Percentiles rank a stretch among this genome's conserved stretches.
Evolutionary conservation across 306 rosid genomes (phyloP).

Genomic region (Fragaria vesca): DNA sequence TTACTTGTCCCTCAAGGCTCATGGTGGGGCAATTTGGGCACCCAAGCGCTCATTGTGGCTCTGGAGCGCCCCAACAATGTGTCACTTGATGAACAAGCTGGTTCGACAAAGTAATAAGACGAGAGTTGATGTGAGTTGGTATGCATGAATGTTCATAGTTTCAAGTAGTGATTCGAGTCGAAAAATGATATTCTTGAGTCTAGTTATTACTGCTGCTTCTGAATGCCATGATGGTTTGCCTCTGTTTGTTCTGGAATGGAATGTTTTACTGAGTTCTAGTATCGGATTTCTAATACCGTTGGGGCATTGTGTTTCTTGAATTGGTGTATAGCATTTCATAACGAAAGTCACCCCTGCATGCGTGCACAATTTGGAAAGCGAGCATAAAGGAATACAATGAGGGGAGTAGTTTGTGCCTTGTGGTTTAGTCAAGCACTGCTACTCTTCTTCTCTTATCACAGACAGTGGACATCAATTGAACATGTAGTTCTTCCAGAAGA

Average conservation of each 20-base stretch:
- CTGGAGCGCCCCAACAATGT: constrained; percentile 79
- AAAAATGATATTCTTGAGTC: too few species aligned
- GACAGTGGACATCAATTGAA: neutral
- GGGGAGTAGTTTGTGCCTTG: neutral
- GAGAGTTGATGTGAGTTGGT: neutral
- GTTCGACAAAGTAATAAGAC: neutral
- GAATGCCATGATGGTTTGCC: too few species aligned
- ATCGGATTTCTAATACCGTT: neutral
- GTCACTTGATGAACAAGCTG: constrained; percentile 33
- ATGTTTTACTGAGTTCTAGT: neutral
- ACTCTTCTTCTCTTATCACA: neutral
- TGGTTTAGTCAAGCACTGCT: neutral
- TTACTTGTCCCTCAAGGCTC: constrained; percentile 70
- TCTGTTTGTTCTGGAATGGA: neutral
- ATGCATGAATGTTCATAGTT: neutral
- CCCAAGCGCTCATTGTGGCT: constrained; percentile 66
- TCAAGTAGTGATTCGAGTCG: neutral
- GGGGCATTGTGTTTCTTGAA: neutral
- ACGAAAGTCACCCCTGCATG: too few species aligned
- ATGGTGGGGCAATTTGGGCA: constrained; percentile 82
- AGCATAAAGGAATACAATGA: neutral
- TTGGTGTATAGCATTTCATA: too few species aligned
- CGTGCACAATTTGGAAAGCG: too few species aligned
- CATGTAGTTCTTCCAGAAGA: neutral
- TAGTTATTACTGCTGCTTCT: neutral